These are phyloP conservation scores for Xylaria sp. DNA, from an alignment of 2,329 filamentous ascomycete species.

Conservation along the genomic window DNA sequence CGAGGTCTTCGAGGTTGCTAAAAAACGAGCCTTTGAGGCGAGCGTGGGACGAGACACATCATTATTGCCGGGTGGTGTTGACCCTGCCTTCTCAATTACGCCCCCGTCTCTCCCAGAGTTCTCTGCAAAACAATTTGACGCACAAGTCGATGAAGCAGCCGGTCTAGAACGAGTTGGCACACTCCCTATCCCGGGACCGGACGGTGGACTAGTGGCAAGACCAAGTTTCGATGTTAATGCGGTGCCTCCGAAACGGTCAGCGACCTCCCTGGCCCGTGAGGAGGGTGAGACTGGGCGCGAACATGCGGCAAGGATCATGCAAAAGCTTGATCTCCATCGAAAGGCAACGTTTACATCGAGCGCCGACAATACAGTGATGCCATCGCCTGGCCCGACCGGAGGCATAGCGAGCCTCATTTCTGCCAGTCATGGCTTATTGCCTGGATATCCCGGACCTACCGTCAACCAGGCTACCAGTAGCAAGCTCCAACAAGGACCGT, in stretches of 20 bases:
- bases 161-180: constrained; percentile 70
- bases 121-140: constrained; percentile 80
- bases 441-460: constrained; percentile 60
- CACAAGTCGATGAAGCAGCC: constrained; percentile 60
- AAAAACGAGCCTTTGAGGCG: constrained; percentile 88
- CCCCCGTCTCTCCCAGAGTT: constrained; percentile 91
- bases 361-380: constrained; percentile 54
- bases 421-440: constrained; percentile 82
- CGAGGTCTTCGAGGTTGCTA: constrained; percentile 90
- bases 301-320: constrained; percentile 88
- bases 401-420: constrained; percentile 89
- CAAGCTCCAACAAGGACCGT: constrained; percentile 51
- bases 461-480: constrained; percentile 46
- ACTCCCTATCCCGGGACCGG: constrained; percentile 72
- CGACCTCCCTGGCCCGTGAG: constrained; percentile 67
- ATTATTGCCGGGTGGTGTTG: constrained; percentile 61
- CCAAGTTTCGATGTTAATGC: constrained; percentile 76
- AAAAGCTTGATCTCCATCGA: constrained; percentile 89
- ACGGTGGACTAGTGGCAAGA: constrained; percentile 65
- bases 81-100: constrained; percentile 91
- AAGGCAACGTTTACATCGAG: constrained; percentile 72
- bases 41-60: constrained; percentile 65
- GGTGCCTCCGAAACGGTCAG: constrained; percentile 63
- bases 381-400: constrained; percentile 57
- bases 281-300: constrained; percentile 82